Evolutionary conservation across 169 alveolate species (phyloP).

Genomic region (Cryptosporidium ubiquitum): DNA sequence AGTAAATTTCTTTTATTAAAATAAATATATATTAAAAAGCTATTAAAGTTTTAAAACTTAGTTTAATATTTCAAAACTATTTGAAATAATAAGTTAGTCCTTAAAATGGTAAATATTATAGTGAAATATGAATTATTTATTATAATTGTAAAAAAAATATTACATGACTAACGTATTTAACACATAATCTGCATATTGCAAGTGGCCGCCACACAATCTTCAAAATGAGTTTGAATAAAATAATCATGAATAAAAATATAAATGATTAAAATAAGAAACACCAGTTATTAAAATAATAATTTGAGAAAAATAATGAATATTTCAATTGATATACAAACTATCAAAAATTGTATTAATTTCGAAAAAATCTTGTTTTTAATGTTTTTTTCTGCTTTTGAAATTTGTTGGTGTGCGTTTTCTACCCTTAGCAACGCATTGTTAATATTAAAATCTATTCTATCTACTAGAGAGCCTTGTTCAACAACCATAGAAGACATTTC

Average conservation of each 20-base stretch:
- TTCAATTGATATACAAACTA: conserved; percentile 16
- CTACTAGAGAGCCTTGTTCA: conserved; percentile 85
- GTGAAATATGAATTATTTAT: neutral
- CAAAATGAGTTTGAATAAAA: conserved; percentile 4
- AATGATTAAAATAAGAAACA: neutral
- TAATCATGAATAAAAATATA: neutral
- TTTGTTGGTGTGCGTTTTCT: conserved; percentile 41
- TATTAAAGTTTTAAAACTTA: neutral
- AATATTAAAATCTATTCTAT: conserved; percentile 84
- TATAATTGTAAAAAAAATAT: neutral
- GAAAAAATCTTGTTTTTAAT: conserved; percentile 4
- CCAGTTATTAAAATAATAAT: neutral
- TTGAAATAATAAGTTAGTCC: neutral
- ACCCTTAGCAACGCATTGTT: conserved; percentile 39
- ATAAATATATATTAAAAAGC: neutral
- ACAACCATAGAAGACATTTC: conserved; percentile 82
- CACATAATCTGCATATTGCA: conserved; percentile 72
- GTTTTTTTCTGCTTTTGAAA: conserved; percentile 30
- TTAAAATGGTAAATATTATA: neutral
- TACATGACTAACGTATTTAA: conserved; percentile 29
- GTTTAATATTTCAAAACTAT: neutral
- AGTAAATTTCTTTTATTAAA: neutral
- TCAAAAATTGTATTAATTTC: conserved; percentile 18
- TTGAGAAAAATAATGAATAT: conserved; percentile 13
- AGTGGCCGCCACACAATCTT: conserved; percentile 75